Evolutionary conservation across 768 basidiomycete species (phyloP).

Genomic region (Exsudoporus frostii): DNA sequence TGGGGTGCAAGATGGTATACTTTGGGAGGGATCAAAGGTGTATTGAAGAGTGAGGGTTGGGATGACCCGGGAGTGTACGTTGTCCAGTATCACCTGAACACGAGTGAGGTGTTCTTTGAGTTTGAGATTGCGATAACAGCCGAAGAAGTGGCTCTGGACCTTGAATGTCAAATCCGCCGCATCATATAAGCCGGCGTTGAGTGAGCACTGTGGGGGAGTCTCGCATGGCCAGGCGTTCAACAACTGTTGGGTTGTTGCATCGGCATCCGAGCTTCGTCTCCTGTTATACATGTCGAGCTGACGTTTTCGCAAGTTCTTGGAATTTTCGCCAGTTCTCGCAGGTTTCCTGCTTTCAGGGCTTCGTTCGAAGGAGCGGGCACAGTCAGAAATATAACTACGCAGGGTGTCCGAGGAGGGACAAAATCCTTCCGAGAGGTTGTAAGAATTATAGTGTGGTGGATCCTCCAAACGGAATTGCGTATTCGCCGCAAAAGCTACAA

Average conservation of each 20-base stretch:
- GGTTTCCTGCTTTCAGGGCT: constrained; percentile 13
- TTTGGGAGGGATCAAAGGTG: background rate
- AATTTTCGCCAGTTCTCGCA: background rate
- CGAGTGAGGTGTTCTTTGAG: background rate
- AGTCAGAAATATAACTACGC: background rate
- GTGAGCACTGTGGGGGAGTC: constrained; percentile 4
- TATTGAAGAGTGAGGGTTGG: background rate
- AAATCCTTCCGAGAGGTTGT: constrained; percentile 13
- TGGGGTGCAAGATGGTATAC: background rate
- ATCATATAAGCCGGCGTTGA: constrained; percentile 1
- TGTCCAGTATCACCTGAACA: constrained; percentile 5
- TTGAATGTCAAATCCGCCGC: background rate
- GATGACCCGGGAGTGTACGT: background rate
- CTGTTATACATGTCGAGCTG: constrained; percentile 2
- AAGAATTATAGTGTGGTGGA: constrained; percentile 18
- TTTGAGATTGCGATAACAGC: background rate
- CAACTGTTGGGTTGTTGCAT: background rate
- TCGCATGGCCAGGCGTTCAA: constrained; percentile 19
- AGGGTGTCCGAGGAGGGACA: background rate
- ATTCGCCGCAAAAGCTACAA: constrained; percentile 32
- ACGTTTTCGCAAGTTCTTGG: background rate
- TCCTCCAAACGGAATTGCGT: constrained; percentile 3
- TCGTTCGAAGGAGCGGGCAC: background rate
- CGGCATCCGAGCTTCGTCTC: constrained; percentile 5
- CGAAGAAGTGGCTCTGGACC: constrained; percentile 3